Evolutionary conservation across 768 basidiomycete genomes (phyloP).

Genomic region (Auriscalpium vulgare): DNA sequence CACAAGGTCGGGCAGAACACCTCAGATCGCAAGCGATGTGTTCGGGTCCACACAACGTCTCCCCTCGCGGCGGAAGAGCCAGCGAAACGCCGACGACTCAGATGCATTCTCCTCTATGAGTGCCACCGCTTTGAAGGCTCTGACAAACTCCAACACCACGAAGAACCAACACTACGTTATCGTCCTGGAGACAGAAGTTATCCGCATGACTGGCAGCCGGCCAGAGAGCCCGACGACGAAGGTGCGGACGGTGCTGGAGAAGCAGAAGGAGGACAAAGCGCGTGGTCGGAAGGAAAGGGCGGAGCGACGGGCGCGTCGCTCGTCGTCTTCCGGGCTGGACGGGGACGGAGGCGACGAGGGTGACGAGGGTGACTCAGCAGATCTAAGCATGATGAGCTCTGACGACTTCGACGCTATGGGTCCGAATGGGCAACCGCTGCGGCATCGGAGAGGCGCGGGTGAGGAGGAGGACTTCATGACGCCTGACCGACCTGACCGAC

Average conservation of each 20-base stretch:
- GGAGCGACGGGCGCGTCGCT: slow-evolving; percentile 40
- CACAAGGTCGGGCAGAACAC: slow-evolving; percentile 32
- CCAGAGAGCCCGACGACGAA: slow-evolving; percentile 79
- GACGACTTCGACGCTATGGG: slow-evolving; percentile 26
- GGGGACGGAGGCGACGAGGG: slow-evolving; percentile 26
- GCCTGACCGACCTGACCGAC: slow-evolving; percentile 39
- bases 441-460: slow-evolving; percentile 61
- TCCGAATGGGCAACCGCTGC: slow-evolving; percentile 21
- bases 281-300: slow-evolving; percentile 51
- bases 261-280: slow-evolving; percentile 55
- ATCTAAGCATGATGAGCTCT: slow-evolving; percentile 11
- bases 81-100: slow-evolving; percentile 20
- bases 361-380: slow-evolving; percentile 22
- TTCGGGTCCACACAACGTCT: slow-evolving; percentile 21
- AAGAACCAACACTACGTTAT: slow-evolving; percentile 64
- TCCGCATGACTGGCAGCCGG: slow-evolving; percentile 59
- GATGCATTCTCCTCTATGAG: slow-evolving; percentile 58
- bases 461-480: slow-evolving; percentile 79
- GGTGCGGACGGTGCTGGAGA: slow-evolving; percentile 58
- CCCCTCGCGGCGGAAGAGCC: slow-evolving; percentile 1
- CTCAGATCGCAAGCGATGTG: slow-evolving; percentile 30
- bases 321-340: slow-evolving; percentile 3
- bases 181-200: slow-evolving; percentile 59
- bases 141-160: slow-evolving; percentile 66
- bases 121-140: slow-evolving; percentile 55